These are phyloP conservation scores for Stylonectria norvegica DNA, from an alignment of 2,329 filamentous ascomycete genomes.

Conservation along the genomic window DNA sequence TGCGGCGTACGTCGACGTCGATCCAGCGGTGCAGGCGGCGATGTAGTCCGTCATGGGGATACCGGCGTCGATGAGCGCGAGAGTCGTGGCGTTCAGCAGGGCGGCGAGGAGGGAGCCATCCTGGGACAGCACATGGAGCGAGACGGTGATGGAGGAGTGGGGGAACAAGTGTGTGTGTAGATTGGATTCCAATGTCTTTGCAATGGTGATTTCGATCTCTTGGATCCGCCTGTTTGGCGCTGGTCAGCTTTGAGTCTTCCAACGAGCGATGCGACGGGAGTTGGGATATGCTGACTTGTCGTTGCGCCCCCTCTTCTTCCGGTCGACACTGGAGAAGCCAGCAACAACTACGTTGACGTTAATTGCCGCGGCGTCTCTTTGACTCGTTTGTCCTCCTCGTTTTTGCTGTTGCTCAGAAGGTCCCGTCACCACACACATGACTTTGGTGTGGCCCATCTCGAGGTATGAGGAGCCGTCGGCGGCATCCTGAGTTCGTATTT, in stretches of 20 bases:
- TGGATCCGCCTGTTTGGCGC: slow-evolving; percentile 68
- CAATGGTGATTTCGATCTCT: slow-evolving; percentile 77
- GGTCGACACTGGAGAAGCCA: slow-evolving; percentile 82
- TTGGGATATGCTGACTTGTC: slow-evolving; percentile 64
- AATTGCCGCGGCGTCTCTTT: slow-evolving; percentile 53
- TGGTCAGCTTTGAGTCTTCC: background rate
- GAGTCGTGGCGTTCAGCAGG: slow-evolving; percentile 84
- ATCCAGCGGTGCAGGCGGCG: slow-evolving; percentile 81
- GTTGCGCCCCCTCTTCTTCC: slow-evolving; percentile 68
- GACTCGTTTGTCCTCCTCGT: slow-evolving; percentile 43
- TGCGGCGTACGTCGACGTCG: slow-evolving; percentile 62
- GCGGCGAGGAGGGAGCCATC: slow-evolving; percentile 89
- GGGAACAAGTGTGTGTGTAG: slow-evolving; percentile 87
- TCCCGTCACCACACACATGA: slow-evolving; percentile 88
- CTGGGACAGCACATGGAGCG: slow-evolving; percentile 81
- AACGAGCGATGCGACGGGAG: slow-evolving; percentile 1
- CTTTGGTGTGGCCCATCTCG: slow-evolving; percentile 95
- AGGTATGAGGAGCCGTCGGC: slow-evolving; percentile 92
- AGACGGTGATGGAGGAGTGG: slow-evolving; percentile 77
- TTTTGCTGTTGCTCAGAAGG: slow-evolving; percentile 63
- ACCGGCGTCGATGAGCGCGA: slow-evolving; percentile 90
- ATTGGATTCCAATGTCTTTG: slow-evolving; percentile 70
- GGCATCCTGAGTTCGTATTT: slow-evolving; percentile 87
- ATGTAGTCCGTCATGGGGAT: slow-evolving; percentile 94
- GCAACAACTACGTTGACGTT: slow-evolving; percentile 80